Evolutionary conservation across 768 basidiomycete species (phyloP).

Genomic region (Hemileccinum impolitum): DNA sequence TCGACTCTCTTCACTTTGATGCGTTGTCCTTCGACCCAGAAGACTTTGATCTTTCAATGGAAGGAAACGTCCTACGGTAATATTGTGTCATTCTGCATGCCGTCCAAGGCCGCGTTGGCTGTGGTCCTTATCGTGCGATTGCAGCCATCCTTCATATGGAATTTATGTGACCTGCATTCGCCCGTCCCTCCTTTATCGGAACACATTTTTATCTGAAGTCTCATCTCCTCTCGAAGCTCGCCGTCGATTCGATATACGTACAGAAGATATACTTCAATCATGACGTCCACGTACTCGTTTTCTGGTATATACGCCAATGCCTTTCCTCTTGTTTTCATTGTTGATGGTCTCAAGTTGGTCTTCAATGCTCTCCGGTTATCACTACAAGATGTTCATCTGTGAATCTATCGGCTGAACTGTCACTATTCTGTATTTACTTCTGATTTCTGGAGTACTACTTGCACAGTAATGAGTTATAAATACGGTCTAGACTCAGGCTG

Average conservation of each 20-base stretch:
- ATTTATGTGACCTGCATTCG: conserved; percentile 10
- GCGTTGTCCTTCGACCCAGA: conserved; percentile 64
- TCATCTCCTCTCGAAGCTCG: not conserved
- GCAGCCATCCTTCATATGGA: not conserved
- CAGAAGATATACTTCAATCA: conserved; percentile 6
- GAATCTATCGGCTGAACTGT: conserved; percentile 14
- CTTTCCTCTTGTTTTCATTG: conserved; percentile 14
- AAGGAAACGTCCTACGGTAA: conserved; percentile 15
- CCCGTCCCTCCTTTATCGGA: not conserved
- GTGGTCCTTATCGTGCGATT: not conserved
- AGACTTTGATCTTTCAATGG: conserved; percentile 38
- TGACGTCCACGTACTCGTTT: conserved; percentile 12
- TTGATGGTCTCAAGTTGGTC: conserved; percentile 6
- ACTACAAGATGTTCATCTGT: conserved; percentile 1
- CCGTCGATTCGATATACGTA: conserved; percentile 1
- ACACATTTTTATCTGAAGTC: not conserved
- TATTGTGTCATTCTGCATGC: not conserved
- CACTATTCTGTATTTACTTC: not conserved
- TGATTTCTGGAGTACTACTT: not conserved
- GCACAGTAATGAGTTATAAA: no score
- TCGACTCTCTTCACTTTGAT: conserved; percentile 75
- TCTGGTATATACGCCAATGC: conserved; percentile 11
- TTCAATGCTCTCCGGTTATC: conserved; percentile 5
- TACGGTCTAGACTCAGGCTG: no score
- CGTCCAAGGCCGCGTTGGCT: not conserved